A percentile compares a stretch with the other conserved stretches of the same genome.
Conservation (phyloP, 176 grass and related monocot genomes). For the Poa annua region DNA sequence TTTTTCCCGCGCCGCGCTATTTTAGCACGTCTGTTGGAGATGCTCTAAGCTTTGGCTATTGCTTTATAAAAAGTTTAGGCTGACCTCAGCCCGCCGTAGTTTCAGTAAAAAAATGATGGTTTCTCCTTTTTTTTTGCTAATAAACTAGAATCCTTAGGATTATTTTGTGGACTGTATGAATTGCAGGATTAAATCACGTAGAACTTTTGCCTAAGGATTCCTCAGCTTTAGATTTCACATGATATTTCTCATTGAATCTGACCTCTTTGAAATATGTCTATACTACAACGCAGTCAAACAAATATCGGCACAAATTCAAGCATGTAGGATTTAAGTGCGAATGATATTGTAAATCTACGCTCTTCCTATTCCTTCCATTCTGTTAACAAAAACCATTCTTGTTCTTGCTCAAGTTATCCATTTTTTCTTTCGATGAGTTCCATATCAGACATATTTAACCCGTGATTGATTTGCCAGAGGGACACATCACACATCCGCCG, state of each 20-base stretch:
- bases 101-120: background rate
- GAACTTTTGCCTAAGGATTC: background rate
- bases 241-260: background rate
- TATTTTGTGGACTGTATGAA: background rate
- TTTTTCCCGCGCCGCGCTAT: too few species aligned
- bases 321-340: too few species aligned
- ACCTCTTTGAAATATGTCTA: background rate
- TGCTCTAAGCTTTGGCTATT: too few species aligned
- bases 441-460: background rate
- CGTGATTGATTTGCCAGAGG: background rate
- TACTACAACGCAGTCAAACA: background rate
- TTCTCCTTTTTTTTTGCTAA: background rate
- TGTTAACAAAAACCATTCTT: background rate
- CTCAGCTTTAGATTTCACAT: background rate
- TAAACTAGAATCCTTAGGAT: background rate
- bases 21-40: too few species aligned
- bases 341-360: background rate
- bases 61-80: too few species aligned
- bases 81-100: too few species aligned
- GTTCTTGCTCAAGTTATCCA: background rate
- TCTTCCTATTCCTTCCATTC: background rate
- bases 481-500: background rate
- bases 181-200: background rate
- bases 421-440: background rate
- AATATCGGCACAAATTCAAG: background rate